Conservation (phyloP, 768 basidiomycete species). For the Paxillus ammoniavirescens region DNA sequence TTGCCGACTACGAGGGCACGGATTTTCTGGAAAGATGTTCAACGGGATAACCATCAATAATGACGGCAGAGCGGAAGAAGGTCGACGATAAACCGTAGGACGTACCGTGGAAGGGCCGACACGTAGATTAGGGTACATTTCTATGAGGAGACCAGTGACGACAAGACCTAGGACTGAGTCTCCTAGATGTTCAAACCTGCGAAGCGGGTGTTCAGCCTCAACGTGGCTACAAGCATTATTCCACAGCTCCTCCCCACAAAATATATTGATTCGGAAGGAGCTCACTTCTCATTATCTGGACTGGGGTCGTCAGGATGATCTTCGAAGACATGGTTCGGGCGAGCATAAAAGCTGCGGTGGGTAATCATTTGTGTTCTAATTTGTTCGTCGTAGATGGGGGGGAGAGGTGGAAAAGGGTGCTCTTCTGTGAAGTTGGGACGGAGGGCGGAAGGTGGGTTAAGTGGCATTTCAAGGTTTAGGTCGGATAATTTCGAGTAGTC, state of each 20-base stretch:
- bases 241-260: background rate
- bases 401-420: constrained; percentile 52
- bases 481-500: background rate
- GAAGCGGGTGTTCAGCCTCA: background rate
- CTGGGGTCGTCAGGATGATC: constrained; percentile 69
- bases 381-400: constrained; percentile 45
- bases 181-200: constrained; percentile 73
- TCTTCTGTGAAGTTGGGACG: constrained; percentile 31
- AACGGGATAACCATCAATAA: background rate
- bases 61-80: background rate
- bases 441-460: constrained; percentile 5
- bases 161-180: constrained; percentile 69
- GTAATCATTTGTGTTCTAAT: constrained; percentile 65
- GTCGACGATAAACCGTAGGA: background rate
- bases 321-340: constrained; percentile 76
- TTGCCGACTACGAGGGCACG: constrained; percentile 75
- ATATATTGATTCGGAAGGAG: background rate
- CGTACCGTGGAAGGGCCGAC: constrained; percentile 79
- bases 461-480: background rate
- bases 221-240: background rate
- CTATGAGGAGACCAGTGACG: constrained; percentile 62
- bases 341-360: constrained; percentile 67
- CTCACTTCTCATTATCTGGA: constrained; percentile 81
- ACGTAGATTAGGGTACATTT: constrained; percentile 64
- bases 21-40: constrained; percentile 59